phyloP scores from a whole-genome alignment of 306 rosid genomes.

The Glycyrrhiza uralensis region DNA sequence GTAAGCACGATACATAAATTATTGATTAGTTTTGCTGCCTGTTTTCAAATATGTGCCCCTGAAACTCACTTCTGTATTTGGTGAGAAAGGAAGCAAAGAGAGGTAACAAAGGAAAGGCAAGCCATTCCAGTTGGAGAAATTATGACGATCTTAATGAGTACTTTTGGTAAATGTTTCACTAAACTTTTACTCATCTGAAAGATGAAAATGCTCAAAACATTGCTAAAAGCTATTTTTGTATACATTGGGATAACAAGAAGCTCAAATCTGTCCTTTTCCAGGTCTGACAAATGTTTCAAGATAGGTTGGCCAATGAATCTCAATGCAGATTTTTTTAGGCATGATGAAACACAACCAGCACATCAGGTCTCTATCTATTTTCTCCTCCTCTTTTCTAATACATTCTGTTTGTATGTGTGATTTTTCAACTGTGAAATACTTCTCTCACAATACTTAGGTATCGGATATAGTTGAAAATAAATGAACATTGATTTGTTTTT shows the following conservation, averaged over 20 bases:
- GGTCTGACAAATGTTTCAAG: conserved; percentile 79
- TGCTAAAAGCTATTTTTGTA: background rate
- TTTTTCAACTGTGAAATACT: conserved; percentile 7
- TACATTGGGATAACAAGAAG: conserved; percentile 10
- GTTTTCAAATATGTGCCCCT: conserved; percentile 23
- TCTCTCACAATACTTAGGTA: background rate
- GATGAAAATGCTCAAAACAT: background rate
- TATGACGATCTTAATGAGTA: conserved; percentile 97
- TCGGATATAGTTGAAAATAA: background rate
- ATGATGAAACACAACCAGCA: conserved; percentile 42
- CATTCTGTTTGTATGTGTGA: background rate
- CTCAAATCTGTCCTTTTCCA: conserved; percentile 33
- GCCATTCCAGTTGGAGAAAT: conserved; percentile 97
- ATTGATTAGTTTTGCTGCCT: conserved; percentile 26
- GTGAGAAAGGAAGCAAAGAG: conserved; percentile 85
- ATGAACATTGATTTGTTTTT: background rate
- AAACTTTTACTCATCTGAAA: background rate
- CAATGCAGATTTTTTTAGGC: conserved; percentile 74
- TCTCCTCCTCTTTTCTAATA: background rate
- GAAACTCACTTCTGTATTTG: conserved; percentile 33
- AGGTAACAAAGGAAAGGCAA: conserved; percentile 79
- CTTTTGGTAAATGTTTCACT: conserved; percentile 61
- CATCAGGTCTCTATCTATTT: conserved; percentile 45
- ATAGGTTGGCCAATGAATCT: conserved; percentile 82
- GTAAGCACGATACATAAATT: conserved; percentile 37